phyloP scores from a whole-genome alignment of 2,329 filamentous ascomycete genomes.

The Aspergillus transmontanensis region DNA sequence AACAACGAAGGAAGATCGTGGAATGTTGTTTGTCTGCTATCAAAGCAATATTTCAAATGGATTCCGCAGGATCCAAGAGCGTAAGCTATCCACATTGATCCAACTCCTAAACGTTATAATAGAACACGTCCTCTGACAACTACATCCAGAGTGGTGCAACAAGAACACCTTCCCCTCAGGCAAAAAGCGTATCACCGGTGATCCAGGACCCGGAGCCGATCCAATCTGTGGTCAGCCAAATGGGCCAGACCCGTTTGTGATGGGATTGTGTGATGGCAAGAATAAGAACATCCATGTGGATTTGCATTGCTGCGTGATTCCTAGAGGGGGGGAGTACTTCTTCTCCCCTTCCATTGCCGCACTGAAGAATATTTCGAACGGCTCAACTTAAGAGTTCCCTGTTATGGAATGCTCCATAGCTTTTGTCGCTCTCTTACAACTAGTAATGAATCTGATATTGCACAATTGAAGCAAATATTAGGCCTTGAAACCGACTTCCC shows the following conservation, averaged over 20 bases:
- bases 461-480: no score
- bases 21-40: slow-evolving; percentile 4
- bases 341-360: slow-evolving; percentile 5
- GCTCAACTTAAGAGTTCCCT: no score
- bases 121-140: neutral
- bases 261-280: slow-evolving; percentile 8
- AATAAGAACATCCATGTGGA: neutral
- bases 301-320: neutral
- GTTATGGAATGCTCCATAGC: no score
- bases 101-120: neutral
- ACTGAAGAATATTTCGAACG: neutral
- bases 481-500: no score
- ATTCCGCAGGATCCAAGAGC: neutral
- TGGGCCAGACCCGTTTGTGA: neutral
- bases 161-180: neutral
- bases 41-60: slow-evolving; percentile 3
- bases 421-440: no score
- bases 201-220: slow-evolving; percentile 5
- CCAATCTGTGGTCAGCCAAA: slow-evolving; percentile 9
- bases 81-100: neutral
- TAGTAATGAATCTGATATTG: no score
- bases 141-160: slow-evolving; percentile 6
- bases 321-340: slow-evolving; percentile 9
- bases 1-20: neutral
- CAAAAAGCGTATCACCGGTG: slow-evolving; percentile 5